Evolutionary conservation across 768 basidiomycete species (phyloP), one percentile per base, ranked within the genome.

Genomic region (Paxillus ammoniavirescens): DNA sequence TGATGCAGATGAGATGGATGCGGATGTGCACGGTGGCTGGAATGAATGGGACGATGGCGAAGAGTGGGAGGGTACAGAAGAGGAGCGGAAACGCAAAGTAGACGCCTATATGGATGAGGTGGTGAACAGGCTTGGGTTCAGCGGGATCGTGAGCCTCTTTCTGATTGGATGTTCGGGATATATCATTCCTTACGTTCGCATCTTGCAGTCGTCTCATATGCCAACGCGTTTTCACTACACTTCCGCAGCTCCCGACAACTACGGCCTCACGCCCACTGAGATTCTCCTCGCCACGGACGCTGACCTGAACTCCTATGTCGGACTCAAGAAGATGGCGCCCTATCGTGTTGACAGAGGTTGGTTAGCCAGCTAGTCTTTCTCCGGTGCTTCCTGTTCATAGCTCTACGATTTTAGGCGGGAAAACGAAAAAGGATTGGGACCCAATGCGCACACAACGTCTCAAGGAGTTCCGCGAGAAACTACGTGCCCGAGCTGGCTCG

Each of bases 171-270:
- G 7, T 28, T 21, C 17, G 6, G 9, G 5, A 35, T 30, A 47
- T 8, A 47, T 21, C 13, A 42, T 18, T 26, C n/a, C 46, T 59
- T 10, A 54, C 40, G 44, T 30, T 14, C 37, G n/a, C 54, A 33
- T 8, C 47, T 14, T 58, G 21, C 63, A 95, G 95, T 86, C 96
- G 47, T 94, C 86, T 7, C 91, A 86, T 65, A 74, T 94, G 64
- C 87, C 93, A 2, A 98, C 94, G 0, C 87, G 93, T 10, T 99
- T 99, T 82, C 87, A 89, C 69, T 99, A 99, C 66, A 76, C 82
- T n/a, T 77, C 84, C 41, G 82, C 89, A 33, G 70, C 83, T 41
- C 64, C 83, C 0, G 77, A 87, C 55, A 69, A 67, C 31, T 95
- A 79, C 70, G 84, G 81, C 2, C 82, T 99, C 40, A 81, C 84